Conservation (phyloP, 1,284 basidiomycete species). For the Anthracocystis panici-leucophaei region DNA sequence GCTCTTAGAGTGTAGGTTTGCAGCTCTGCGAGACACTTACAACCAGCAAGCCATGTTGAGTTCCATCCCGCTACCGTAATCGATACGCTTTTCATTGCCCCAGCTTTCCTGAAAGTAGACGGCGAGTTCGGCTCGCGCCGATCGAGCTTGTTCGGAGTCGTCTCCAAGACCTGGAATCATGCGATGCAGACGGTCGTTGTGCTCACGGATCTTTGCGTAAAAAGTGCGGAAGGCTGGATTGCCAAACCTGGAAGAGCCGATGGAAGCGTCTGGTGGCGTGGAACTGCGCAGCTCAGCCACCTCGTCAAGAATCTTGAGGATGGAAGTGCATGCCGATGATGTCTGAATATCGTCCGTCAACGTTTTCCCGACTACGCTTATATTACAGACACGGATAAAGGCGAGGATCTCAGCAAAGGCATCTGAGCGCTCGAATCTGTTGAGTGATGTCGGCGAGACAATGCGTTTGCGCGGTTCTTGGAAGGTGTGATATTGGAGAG, state of each 20-base stretch:
- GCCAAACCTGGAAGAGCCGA: slow-evolving; percentile 91
- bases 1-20: neutral
- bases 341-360: slow-evolving; percentile 73
- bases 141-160: slow-evolving; percentile 25
- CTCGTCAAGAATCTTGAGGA: slow-evolving; percentile 48
- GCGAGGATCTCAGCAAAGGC: slow-evolving; percentile 79
- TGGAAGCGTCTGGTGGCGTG: slow-evolving; percentile 85
- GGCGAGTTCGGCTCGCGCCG: slow-evolving; percentile 69
- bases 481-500: slow-evolving; percentile 26
- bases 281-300: slow-evolving; percentile 71
- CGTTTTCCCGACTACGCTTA: slow-evolving; percentile 81
- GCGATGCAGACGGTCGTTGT: slow-evolving; percentile 69
- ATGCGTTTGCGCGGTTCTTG: slow-evolving; percentile 77
- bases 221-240: slow-evolving; percentile 96
- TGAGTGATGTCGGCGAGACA: slow-evolving; percentile 81
- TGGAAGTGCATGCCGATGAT: slow-evolving; percentile 57
- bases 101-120: slow-evolving; percentile 87
- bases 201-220: slow-evolving; percentile 83
- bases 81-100: slow-evolving; percentile 91
- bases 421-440: slow-evolving; percentile 81
- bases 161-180: slow-evolving; percentile 68
- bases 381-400: slow-evolving; percentile 84
- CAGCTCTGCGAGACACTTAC: slow-evolving; percentile 73
- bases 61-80: slow-evolving; percentile 99
- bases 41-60: slow-evolving; percentile 97